Conservation (phyloP, 352 stramenopile genomes). For the Pythium plurisporium region DNA sequence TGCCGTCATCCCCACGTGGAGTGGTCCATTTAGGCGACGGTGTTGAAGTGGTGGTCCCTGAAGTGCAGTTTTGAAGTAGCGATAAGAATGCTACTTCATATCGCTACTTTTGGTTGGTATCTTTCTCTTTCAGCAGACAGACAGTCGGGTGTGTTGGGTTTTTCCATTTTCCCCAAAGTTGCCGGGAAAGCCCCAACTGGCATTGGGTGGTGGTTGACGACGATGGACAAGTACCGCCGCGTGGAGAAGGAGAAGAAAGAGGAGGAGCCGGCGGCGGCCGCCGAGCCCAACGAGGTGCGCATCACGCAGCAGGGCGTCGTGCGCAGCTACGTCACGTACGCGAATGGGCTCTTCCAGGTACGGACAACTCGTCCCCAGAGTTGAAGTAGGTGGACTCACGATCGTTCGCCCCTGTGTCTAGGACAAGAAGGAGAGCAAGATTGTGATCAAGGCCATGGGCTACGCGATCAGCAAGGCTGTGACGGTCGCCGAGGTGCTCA, state of each 20-base stretch:
- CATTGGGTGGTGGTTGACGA: too few relatives aligned
- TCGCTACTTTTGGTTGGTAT: not conserved
- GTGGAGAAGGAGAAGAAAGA: slow-evolving; percentile 62
- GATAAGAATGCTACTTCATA: not conserved
- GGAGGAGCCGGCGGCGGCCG: slow-evolving; percentile 24
- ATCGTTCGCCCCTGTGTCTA: too few relatives aligned
- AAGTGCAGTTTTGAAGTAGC: slow-evolving; percentile 21
- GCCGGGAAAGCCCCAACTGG: too few relatives aligned
- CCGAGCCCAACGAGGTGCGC: slow-evolving; percentile 72
- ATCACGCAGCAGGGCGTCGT: slow-evolving; percentile 82
- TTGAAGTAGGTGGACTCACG: too few relatives aligned
- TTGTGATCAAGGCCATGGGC: slow-evolving; percentile 81
- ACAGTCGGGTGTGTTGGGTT: not conserved
- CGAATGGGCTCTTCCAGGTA: slow-evolving; percentile 65
- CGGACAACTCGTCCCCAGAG: not conserved
- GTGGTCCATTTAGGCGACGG: slow-evolving; percentile 4
- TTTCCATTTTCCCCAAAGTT: slow-evolving; percentile 13
- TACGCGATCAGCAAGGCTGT: slow-evolving; percentile 84
- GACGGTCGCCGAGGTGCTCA: slow-evolving; percentile 80
- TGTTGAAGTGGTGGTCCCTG: slow-evolving; percentile 11
- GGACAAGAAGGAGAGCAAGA: slow-evolving; percentile 57
- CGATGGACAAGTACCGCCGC: slow-evolving; percentile 84
- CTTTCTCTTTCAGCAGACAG: slow-evolving; percentile 9
- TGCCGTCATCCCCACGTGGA: not conserved
- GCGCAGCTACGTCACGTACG: slow-evolving; percentile 79